Base-by-base conservation (phyloP, 441 rosid genomes). In the Pelargonium myrrhifolium region DNA sequence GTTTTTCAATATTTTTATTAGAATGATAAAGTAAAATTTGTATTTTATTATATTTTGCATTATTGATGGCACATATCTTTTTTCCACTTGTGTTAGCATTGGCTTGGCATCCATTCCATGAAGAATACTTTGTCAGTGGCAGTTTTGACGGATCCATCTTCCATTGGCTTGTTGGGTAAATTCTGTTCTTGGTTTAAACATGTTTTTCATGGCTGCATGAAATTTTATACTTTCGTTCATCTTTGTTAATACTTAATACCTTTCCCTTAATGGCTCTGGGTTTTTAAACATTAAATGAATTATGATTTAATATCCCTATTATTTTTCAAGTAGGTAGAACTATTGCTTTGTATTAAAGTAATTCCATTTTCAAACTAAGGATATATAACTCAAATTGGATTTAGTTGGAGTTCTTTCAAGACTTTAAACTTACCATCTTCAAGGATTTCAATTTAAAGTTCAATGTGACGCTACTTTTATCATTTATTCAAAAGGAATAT, bases 31-130 rank as follows among this genome's bases (percentile, higher is more conserved):
- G 62, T 22, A 58, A 58, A 58, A 58, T 14, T 9, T 20, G 62
- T 22, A 10, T 21, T 58, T 58, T 22, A 14, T 22, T 8, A 22
- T 22, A 22, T 58, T 58, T 58, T 58, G n/a, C 62, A 58, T 22
- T 22, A 58, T 28, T 58, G 2, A 58, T 22, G 62, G 62, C 11
- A 6, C 66, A n/a, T 21, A 20, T 65, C 55, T 68, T 63, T 9
- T 76, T 69, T 53, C 65, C 18, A 62, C 20, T 42, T 63, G 63
- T 71, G 61, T 22, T 75, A 93, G 98, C 92, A 45, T 76, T 92
- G 94, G 96, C 96, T 51, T 94, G 99, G 98, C 99, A 94, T 77
- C 99, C 99, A 64, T 87, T 87, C 77, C 98, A 94, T 78, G 97
- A 94, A 80, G 99, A 94, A 76, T 89, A 88, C 82, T 94, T 92